phyloP scores from a whole-genome alignment of 2,329 filamentous ascomycete genomes.

The Botryosphaeria dothidea region DNA sequence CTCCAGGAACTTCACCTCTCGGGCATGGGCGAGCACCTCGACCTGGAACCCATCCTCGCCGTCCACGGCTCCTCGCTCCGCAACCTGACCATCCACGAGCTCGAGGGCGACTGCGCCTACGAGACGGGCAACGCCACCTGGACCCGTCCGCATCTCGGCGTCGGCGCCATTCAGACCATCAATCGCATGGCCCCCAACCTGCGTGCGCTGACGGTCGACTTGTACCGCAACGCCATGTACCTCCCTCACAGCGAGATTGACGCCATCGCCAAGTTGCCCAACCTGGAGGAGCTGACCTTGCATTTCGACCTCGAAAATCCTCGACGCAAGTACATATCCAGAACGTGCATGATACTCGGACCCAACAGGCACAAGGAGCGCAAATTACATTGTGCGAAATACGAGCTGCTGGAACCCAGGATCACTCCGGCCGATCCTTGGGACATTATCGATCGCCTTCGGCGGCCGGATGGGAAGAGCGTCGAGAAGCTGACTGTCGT shows the following conservation, averaged over 20 bases:
- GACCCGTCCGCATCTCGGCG: not conserved
- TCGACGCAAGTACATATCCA: not conserved
- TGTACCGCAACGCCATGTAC: not conserved
- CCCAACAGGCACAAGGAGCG: not conserved
- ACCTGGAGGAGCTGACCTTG: not conserved
- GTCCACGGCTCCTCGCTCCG: not conserved
- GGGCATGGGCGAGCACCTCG: not conserved
- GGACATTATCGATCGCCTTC: no score
- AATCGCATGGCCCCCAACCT: not conserved
- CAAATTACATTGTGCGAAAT: not conserved
- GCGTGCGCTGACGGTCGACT: not conserved
- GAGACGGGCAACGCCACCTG: not conserved
- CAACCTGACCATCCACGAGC: not conserved
- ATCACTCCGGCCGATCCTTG: no score
- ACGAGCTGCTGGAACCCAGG: not conserved
- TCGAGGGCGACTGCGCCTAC: not conserved
- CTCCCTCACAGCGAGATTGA: not conserved
- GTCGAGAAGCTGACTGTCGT: not conserved
- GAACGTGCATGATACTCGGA: not conserved
- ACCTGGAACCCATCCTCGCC: not conserved
- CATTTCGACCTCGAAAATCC: not conserved
- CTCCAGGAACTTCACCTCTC: not conserved
- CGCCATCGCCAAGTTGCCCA: not conserved
- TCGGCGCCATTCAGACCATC: not conserved
- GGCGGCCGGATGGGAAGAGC: no score